Base-by-base conservation (phyloP, 2,329 filamentous ascomycete genomes). In the Diaporthe sp. region DNA sequence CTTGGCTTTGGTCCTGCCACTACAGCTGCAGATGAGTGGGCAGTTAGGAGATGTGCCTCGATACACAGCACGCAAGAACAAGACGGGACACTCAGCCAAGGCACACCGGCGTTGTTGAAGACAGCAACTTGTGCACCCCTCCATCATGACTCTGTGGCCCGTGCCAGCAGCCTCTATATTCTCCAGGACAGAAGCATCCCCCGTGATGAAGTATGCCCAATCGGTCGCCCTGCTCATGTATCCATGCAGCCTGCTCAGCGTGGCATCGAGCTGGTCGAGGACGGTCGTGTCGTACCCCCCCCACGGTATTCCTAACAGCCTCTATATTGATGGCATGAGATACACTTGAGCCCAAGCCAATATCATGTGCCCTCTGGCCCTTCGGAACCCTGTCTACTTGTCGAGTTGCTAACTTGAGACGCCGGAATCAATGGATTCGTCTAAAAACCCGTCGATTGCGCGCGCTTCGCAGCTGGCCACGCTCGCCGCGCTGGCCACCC, bases 221-320 rank as follows among this genome's bases (percentile, higher is more conserved):
- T 61, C 58, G 9, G 37, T 44, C 25, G 58, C 58, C 58, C 44
- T 61, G 58, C 58, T 61, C 58, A 61, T 44, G 15, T 61, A 61
- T 5, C 35, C 58, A 30, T 61, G 58, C n/a, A 63, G 37, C 7
- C 37, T 27, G 37, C 15, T 30, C 17, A 63, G 37, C 12, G 58
- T 30, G 25, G 35, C 37, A 44, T 63, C 58, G 37, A 63, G 37
- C 12, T 27, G 25, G n/a, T 44, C 58, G 3, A 44, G 58, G 15
- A 63, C 58, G 25, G 58, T 63, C 58, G 25, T 30, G 58, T 63
- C 37, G 25, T 44, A 42, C 9, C 30, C 37, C 25, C 58, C 58
- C 7, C n/a, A n/a, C n/a, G 25, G 32, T 7, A 15, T 25, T 15
- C n/a, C 9, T 0, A n/a, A 25, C 22, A 15, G 0, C n/a, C 22